Evolutionary conservation across 2,329 filamentous ascomycete species (phyloP).

Genomic region (Ceratocystis destructans): DNA sequence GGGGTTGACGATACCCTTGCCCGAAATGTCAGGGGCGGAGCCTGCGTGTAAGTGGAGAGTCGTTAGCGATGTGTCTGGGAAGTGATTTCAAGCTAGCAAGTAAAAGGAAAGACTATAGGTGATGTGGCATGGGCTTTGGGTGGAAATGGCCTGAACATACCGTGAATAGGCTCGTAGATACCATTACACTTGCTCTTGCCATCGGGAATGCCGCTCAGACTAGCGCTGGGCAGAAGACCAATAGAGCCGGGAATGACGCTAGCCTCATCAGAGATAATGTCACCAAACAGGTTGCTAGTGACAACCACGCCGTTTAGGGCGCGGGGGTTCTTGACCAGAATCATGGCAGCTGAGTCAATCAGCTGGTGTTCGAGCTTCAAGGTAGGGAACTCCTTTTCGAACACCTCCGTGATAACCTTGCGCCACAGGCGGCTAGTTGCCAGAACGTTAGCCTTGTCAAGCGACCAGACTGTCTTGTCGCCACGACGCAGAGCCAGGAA

Average conservation of each 20-base stretch:
- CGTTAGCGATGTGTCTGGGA: neutral
- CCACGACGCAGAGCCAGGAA: slow-evolving; percentile 64
- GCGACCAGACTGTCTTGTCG: slow-evolving; percentile 57
- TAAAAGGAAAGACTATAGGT: neutral
- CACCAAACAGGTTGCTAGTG: slow-evolving; percentile 87
- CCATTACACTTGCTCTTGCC: slow-evolving; percentile 75
- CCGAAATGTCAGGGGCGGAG: slow-evolving; percentile 85
- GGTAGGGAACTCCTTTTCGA: slow-evolving; percentile 79
- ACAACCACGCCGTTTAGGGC: slow-evolving; percentile 81
- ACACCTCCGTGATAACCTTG: slow-evolving; percentile 70
- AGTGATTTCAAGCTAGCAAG: no score
- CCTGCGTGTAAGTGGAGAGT: slow-evolving; percentile 33
- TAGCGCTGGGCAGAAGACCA: slow-evolving; percentile 77
- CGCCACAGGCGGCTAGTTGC: slow-evolving; percentile 84
- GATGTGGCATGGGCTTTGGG: neutral
- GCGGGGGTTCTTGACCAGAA: slow-evolving; percentile 88
- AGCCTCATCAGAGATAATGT: slow-evolving; percentile 92
- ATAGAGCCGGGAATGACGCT: slow-evolving; percentile 86
- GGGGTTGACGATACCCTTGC: slow-evolving; percentile 71
- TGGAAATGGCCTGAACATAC: slow-evolving; percentile 33
- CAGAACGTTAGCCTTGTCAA: slow-evolving; percentile 95
- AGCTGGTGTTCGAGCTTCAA: slow-evolving; percentile 75
- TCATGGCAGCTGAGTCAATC: slow-evolving; percentile 93
- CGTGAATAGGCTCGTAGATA: slow-evolving; percentile 96
- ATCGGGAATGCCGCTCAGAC: slow-evolving; percentile 72